Conservation (phyloP, 257 asterid species). For the Penstemon davidsonii region DNA sequence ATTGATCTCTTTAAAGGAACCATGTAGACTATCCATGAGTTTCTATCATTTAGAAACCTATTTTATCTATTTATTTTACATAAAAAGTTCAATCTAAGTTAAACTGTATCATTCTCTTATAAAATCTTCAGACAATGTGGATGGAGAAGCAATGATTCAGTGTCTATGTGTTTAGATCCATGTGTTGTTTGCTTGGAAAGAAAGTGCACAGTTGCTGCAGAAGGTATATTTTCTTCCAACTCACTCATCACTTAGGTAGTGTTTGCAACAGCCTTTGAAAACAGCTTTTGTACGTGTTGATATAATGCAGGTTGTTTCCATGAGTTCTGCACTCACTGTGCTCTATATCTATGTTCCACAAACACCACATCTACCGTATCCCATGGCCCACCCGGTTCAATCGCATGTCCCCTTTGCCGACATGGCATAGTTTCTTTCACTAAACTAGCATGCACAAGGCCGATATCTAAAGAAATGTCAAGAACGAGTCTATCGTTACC, state of each 20-base stretch:
- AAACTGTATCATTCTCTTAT: conserved; percentile 12
- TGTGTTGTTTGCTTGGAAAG: conserved; percentile 92
- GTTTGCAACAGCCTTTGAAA: neutral
- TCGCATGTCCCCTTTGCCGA: conserved; percentile 85
- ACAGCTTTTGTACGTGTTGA: neutral
- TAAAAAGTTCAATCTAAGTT: neutral
- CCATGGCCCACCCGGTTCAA: conserved; percentile 73
- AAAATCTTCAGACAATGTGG: conserved; percentile 65
- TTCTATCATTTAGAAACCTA: neutral
- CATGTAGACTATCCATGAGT: neutral
- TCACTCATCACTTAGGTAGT: conserved; percentile 8
- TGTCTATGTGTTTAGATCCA: conserved; percentile 59
- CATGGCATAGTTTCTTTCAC: conserved; percentile 70
- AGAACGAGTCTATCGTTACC: conserved; percentile 59
- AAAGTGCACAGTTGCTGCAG: conserved; percentile 84
- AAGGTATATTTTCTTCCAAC: conserved; percentile 47
- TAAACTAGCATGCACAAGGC: conserved; percentile 55
- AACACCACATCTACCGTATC: conserved; percentile 44
- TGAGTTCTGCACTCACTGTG: conserved; percentile 83
- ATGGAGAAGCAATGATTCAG: conserved; percentile 58
- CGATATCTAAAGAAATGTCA: conserved; percentile 48
- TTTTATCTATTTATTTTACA: no score
- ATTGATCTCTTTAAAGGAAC: neutral
- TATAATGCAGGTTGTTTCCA: conserved; percentile 67
- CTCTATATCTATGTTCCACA: conserved; percentile 76